phyloP scores from a whole-genome alignment of 1,139 yeast species.

The Yamadazyma sp. region DNA sequence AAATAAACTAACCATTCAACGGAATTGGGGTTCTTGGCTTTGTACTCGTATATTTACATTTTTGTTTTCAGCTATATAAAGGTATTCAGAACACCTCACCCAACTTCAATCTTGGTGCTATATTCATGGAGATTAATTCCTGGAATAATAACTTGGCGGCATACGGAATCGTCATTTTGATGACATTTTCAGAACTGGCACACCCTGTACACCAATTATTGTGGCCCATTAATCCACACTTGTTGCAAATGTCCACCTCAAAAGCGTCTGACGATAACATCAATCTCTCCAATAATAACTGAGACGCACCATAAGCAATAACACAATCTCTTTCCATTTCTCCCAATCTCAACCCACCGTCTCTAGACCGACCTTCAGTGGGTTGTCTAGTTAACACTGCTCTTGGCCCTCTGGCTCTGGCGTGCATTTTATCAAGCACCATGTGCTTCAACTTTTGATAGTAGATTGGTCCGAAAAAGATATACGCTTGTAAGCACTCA shows the following conservation, averaged over 20 bases:
- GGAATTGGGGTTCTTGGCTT: too few species aligned
- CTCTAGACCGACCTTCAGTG: constrained; percentile 98
- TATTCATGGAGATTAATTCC: constrained; percentile 94
- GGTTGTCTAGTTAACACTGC: constrained; percentile 99
- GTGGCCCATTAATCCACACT: constrained; percentile 98
- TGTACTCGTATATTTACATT: not conserved
- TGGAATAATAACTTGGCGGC: constrained; percentile 97
- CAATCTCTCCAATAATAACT: constrained; percentile 84
- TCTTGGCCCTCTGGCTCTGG: constrained; percentile 98
- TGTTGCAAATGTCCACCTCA: constrained; percentile 91
- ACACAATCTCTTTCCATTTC: constrained; percentile 99
- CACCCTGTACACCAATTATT: constrained; percentile 97
- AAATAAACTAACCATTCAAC: too few species aligned
- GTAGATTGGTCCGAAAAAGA: constrained; percentile 97
- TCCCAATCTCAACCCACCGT: constrained; percentile 98
- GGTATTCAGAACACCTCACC: constrained; percentile 69
- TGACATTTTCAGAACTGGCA: constrained; percentile 80
- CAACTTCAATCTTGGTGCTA: constrained; percentile 89
- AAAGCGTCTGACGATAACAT: constrained; percentile 98
- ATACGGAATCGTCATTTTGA: constrained; percentile 95
- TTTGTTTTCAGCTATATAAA: too few species aligned
- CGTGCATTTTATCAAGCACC: constrained; percentile 99
- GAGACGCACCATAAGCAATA: constrained; percentile 98
- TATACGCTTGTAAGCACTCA: constrained; percentile 94
- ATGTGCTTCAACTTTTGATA: constrained; percentile 97